Conservation (phyloP, 106 monocot species). For the Acanthochlamys bracteata region DNA sequence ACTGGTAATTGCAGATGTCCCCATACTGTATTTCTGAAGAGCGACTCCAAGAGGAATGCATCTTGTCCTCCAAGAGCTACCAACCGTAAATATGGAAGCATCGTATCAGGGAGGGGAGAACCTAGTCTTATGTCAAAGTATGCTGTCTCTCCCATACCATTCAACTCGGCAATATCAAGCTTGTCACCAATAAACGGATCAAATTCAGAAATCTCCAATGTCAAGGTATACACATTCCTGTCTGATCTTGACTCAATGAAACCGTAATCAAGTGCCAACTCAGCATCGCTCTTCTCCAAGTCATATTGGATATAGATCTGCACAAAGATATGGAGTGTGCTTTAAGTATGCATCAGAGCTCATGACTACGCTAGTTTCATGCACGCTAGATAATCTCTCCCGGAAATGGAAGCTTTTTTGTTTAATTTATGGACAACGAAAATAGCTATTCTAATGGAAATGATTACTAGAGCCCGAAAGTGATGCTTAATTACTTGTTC, state of each 20-base stretch:
- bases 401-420: no score
- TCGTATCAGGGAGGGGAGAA: conserved; percentile 53
- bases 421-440: no score
- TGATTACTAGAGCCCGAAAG: no score
- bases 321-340: no score
- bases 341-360: no score
- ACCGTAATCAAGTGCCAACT: conserved; percentile 89
- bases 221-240: conserved; percentile 68
- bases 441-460: no score
- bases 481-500: conserved; percentile 91
- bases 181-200: conserved; percentile 93
- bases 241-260: conserved; percentile 55
- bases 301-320: conserved; percentile 93
- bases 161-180: conserved; percentile 75
- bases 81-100: conserved; percentile 78
- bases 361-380: no score
- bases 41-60: conserved; percentile 85
- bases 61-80: conserved; percentile 82
- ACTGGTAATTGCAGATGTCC: conserved; percentile 76
- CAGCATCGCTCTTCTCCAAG: conserved; percentile 76
- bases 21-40: conserved; percentile 88
- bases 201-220: conserved; percentile 73
- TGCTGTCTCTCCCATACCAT: conserved; percentile 60
- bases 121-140: conserved; percentile 81
- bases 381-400: no score